Evolutionary conservation across 1,284 basidiomycete genomes (phyloP).

Genomic region (Wallemia ichthyophaga): DNA sequence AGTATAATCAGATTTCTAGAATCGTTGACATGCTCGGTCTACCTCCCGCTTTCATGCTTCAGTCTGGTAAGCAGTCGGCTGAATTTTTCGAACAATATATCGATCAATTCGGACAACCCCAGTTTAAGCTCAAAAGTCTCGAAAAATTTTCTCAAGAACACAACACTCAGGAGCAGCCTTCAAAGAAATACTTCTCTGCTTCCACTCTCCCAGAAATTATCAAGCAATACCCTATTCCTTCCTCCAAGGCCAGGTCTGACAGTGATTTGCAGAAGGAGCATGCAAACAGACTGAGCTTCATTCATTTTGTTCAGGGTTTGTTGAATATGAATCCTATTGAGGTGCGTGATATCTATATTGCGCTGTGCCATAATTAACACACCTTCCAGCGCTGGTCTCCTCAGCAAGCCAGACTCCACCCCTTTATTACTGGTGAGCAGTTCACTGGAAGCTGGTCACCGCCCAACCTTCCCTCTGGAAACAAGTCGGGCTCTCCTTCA

Average conservation of each 20-base stretch:
- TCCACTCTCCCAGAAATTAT: conserved; percentile 81
- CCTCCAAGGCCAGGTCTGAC: conserved; percentile 39
- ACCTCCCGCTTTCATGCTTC: conserved; percentile 77
- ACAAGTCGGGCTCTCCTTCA: conserved; percentile 1
- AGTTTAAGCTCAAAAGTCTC: conserved; percentile 61
- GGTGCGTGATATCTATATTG: background rate
- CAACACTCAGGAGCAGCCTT: conserved; percentile 78
- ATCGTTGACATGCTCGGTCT: conserved; percentile 94
- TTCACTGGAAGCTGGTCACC: conserved; percentile 27
- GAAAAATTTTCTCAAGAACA: conserved; percentile 91
- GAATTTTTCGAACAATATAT: conserved; percentile 69
- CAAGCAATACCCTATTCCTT: conserved; percentile 59
- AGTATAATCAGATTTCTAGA: conserved; percentile 89
- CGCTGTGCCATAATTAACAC: background rate
- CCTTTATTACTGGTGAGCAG: conserved; percentile 93
- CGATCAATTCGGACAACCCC: conserved; percentile 59
- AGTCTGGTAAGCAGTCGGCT: conserved; percentile 73
- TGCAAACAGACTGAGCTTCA: conserved; percentile 83
- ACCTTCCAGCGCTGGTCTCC: conserved; percentile 56
- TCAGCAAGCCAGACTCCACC: conserved; percentile 78
- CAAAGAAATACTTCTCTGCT: conserved; percentile 95
- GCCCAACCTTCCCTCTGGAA: conserved; percentile 3
- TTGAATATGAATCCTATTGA: conserved; percentile 80
- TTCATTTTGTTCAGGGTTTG: conserved; percentile 87
- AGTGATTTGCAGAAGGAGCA: conserved; percentile 62